Evolutionary conservation across 805 yeast genomes (phyloP), one percentile per base, ranked within the genome.

Genomic region (Ogataea henricii): DNA sequence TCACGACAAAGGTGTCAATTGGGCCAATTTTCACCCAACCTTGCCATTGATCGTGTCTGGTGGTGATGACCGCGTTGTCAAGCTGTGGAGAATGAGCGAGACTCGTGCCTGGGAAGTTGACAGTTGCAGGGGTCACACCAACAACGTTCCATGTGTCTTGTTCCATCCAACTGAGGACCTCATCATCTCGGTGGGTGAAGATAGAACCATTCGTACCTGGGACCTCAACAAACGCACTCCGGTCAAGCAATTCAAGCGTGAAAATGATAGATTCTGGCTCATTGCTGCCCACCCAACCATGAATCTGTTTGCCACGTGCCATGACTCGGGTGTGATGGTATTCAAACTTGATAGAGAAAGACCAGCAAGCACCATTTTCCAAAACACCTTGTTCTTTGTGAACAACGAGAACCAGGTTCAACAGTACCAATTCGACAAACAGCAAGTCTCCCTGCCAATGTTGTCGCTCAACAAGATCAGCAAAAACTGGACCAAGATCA

Each of bases 81-180:
- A 92, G 69, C 75, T 95, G 55, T 94, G 99, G 99, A 81, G 98
- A 71, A 89, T 90, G 97, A 84, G 90, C 62, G 97, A 94, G 57
- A 83, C 96, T 30, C 89, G 91, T 70, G 99, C 99, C 20, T 94
- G 98, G 98, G 99, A 95, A 69, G 96, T 95, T 50, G 99, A 94
- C 66, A 88, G 97, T 22, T 92, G 97, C 69, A 82, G 99, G 64
- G 99, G 99, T 47, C 99, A 94, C 69, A 88, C 96, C 23, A 91
- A 91, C 63, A 90, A 88, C 66, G 96, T 94, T 44, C 83, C 90
- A 43, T 77, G 94, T 67, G 90, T 89, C 32, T 73, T 87, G 44
- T 95, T 95, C 80, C 97, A 94, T 66, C 97, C 98, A 35, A 82
- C 83, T 54, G 94, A 89, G 69, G 97, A 94, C 59, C 74, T 92